Evolutionary conservation across 83 land plant species (phyloP).

Genomic region (Picea mariana): DNA sequence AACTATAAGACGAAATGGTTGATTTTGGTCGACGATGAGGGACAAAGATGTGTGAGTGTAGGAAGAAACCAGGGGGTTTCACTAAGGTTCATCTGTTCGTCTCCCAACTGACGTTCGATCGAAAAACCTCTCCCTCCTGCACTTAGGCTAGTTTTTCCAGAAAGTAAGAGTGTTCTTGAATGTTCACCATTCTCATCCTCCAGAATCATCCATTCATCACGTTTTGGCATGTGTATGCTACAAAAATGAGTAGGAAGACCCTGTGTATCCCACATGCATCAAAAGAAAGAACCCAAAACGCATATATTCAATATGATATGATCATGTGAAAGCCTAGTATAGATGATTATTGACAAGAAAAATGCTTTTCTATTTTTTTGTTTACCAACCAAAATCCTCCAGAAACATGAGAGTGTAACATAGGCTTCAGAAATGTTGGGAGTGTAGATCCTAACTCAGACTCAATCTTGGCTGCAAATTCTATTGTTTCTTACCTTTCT

Average conservation of each 20-base stretch:
- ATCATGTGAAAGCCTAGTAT: neutral
- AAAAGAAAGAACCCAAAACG: neutral
- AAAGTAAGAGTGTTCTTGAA: slow-evolving; percentile 44
- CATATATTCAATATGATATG: neutral
- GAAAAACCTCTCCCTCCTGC: slow-evolving; percentile 81
- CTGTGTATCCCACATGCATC: slow-evolving; percentile 21
- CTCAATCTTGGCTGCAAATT: slow-evolving; percentile 36
- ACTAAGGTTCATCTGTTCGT: slow-evolving; percentile 18
- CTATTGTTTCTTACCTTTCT: slow-evolving; percentile 46
- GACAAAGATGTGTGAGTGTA: no score
- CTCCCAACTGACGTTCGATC: slow-evolving; percentile 54
- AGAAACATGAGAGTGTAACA: slow-evolving; percentile 79
- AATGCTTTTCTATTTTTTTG: neutral
- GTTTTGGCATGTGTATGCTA: slow-evolving; percentile 48
- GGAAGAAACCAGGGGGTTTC: no score
- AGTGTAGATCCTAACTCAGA: slow-evolving; percentile 27
- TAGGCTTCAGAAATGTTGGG: slow-evolving; percentile 69
- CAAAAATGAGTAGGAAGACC: slow-evolving; percentile 61
- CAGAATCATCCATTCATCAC: slow-evolving; percentile 43
- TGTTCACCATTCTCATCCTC: slow-evolving; percentile 59
- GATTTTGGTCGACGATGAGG: no score
- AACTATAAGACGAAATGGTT: no score
- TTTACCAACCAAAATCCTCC: slow-evolving; percentile 87
- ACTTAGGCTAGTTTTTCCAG: slow-evolving; percentile 64
- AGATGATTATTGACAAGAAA: neutral